Evolutionary conservation across 805 yeast genomes (phyloP).

Genomic region (Candida nonsorbophila): DNA sequence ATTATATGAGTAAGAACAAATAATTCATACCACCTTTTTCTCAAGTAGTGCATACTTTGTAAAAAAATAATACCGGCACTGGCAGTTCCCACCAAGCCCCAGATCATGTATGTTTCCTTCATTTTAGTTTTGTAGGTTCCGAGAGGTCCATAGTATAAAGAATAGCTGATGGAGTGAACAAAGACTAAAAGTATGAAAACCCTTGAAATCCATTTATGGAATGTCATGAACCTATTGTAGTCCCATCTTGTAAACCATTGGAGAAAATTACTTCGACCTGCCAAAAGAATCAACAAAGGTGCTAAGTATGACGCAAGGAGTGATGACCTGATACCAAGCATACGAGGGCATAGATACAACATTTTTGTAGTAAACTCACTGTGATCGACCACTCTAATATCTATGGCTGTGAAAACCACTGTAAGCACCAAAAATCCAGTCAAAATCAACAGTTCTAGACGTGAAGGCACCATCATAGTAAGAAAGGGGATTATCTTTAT

Average conservation of each 20-base stretch:
- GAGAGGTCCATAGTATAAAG: too few relatives aligned
- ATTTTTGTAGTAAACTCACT: too few relatives aligned
- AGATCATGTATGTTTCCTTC: slow-evolving; percentile 16
- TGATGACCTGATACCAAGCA: slow-evolving; percentile 52
- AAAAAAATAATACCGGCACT: slow-evolving; percentile 23
- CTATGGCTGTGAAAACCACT: slow-evolving; percentile 12
- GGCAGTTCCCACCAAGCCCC: slow-evolving; percentile 36
- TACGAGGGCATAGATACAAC: too few relatives aligned
- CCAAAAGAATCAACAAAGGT: slow-evolving; percentile 53
- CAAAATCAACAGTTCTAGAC: slow-evolving; percentile 28
- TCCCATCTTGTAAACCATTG: slow-evolving; percentile 58
- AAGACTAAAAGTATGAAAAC: slow-evolving; percentile 19
- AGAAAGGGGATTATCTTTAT: slow-evolving; percentile 13
- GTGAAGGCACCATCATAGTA: slow-evolving; percentile 26
- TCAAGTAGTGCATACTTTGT: slow-evolving; percentile 28
- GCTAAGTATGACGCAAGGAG: slow-evolving; percentile 38
- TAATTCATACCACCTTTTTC: slow-evolving; percentile 33
- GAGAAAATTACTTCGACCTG: slow-evolving; percentile 59
- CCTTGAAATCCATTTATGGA: slow-evolving; percentile 44
- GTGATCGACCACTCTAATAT: too few relatives aligned
- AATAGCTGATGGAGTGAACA: slow-evolving; percentile 32
- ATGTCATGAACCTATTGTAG: slow-evolving; percentile 34
- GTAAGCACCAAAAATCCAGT: slow-evolving; percentile 14
- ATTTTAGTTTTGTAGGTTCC: too few relatives aligned
- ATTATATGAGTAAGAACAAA: slow-evolving; percentile 29